phyloP scores from a whole-genome alignment of 2,329 filamentous ascomycete species.

The Beauveria sp. region DNA sequence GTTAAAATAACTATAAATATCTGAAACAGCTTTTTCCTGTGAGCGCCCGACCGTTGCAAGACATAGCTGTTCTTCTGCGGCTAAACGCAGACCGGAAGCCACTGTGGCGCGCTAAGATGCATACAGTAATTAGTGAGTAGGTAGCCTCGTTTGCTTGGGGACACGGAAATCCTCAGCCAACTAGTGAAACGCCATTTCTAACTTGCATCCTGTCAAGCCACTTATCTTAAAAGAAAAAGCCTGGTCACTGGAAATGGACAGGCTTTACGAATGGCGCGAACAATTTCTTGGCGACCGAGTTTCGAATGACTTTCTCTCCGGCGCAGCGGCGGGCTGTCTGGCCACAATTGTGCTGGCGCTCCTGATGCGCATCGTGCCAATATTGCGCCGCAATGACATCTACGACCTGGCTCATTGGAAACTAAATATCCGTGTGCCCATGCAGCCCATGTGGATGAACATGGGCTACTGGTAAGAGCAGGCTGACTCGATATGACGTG shows the following conservation, averaged over 20 bases:
- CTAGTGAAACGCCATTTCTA: neutral
- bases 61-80: too few relatives aligned
- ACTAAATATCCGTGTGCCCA: conserved; percentile 41
- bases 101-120: neutral
- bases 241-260: neutral
- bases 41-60: too few relatives aligned
- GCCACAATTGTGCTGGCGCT: conserved; percentile 28
- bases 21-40: too few relatives aligned
- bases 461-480: conserved; percentile 51
- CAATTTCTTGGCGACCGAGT: neutral
- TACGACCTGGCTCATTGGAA: conserved; percentile 50
- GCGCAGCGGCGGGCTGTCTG: neutral
- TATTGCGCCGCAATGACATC: conserved; percentile 21
- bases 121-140: neutral
- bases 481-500: neutral
- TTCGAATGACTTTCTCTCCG: conserved; percentile 5
- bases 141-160: neutral
- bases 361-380: conserved; percentile 14
- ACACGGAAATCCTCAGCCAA: neutral
- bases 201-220: neutral
- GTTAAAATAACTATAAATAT: too few relatives aligned
- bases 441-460: conserved; percentile 55
- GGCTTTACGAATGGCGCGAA: neutral
- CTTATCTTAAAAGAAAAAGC: neutral
- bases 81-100: neutral